Evolutionary conservation across 192 early-diverging fungal species (phyloP).

Genomic region (Coemansia sp.): DNA sequence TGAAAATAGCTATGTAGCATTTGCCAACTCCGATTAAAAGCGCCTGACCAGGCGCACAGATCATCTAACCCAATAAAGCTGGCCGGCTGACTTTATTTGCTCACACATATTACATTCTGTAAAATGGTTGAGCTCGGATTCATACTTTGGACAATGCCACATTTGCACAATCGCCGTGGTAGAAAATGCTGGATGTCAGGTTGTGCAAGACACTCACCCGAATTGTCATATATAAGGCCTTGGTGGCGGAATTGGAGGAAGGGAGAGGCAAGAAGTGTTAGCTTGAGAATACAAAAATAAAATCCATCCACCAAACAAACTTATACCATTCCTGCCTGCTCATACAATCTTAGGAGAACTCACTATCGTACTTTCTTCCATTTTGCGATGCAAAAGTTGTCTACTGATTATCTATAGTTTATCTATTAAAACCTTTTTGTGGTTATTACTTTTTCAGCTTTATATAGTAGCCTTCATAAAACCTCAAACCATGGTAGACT

Average conservation of each 20-base stretch:
- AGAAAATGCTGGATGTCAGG: background rate
- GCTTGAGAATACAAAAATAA: background rate
- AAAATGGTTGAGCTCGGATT: background rate
- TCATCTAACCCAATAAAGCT: background rate
- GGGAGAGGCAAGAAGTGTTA: background rate
- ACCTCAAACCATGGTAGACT: constrained; percentile 37
- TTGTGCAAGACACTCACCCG: background rate
- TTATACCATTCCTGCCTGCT: background rate
- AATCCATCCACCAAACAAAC: background rate
- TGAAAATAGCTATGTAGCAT: background rate
- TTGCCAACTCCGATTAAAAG: background rate
- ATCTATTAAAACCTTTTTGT: background rate
- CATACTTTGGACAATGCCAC: background rate
- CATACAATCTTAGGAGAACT: background rate
- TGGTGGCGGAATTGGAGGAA: background rate
- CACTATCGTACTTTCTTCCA: background rate
- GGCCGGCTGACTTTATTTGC: background rate
- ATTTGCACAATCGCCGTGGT: background rate
- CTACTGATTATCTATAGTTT: background rate
- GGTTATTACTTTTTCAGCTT: background rate
- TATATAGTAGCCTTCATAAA: background rate
- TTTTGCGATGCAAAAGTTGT: background rate
- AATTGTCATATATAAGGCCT: background rate
- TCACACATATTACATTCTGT: background rate
- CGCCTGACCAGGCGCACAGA: background rate